A percentile compares a stretch with the other conserved stretches of the same genome.
Conservation (phyloP, 1,139 yeast species). For the Kurtzmaniella natalensis region DNA sequence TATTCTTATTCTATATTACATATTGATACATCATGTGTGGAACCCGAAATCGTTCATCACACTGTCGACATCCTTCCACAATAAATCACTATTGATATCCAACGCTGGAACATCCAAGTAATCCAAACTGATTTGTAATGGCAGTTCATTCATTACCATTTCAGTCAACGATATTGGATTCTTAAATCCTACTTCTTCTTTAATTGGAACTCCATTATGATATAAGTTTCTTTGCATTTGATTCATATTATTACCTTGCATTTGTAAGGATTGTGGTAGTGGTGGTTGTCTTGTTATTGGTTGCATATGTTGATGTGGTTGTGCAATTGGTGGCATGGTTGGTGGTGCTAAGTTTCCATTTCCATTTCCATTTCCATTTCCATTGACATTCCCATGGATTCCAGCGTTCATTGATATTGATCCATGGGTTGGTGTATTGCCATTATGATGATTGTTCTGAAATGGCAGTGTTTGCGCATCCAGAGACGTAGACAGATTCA, state of each 20-base stretch:
- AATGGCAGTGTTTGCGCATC: background rate
- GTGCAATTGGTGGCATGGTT: conserved; percentile 6
- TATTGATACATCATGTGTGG: conserved; percentile 54
- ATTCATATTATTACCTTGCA: background rate
- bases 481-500: conserved; percentile 16
- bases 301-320: conserved; percentile 3
- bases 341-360: too few relatives aligned
- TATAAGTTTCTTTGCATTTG: too few relatives aligned
- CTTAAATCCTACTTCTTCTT: background rate
- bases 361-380: too few relatives aligned
- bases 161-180: conserved; percentile 4
- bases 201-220: too few relatives aligned
- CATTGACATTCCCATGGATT: too few relatives aligned
- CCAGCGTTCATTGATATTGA: conserved; percentile 2
- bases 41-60: conserved; percentile 96
- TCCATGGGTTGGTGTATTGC: background rate
- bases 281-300: conserved; percentile 1
- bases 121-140: conserved; percentile 27
- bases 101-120: conserved; percentile 30
- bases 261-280: conserved; percentile 5
- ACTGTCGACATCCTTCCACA: conserved; percentile 88
- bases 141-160: conserved; percentile 24
- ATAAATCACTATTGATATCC: conserved; percentile 52
- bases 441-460: background rate
- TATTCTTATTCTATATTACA: too few relatives aligned